Evolutionary conservation across 2,329 filamentous ascomycete species (phyloP).

Genomic region (Diplodia sapinea): DNA sequence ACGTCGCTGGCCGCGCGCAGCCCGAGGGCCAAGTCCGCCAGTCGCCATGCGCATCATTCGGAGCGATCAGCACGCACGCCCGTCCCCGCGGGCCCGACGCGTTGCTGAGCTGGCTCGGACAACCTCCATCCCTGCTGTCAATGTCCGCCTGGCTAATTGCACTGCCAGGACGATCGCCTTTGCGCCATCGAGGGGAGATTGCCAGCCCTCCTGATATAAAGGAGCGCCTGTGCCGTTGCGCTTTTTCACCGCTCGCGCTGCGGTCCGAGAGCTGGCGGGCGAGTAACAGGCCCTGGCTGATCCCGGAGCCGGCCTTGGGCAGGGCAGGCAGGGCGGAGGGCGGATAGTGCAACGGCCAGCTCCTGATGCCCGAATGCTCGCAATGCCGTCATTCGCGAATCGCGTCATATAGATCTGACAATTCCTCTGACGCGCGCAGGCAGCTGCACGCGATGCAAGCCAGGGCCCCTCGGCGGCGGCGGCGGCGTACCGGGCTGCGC

Average conservation of each 20-base stretch:
- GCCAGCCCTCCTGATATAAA: conserved; percentile 28
- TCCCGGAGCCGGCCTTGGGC: neutral
- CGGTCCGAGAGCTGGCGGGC: conserved; percentile 5
- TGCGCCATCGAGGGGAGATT: conserved; percentile 28
- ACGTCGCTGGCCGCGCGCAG: conserved; percentile 26
- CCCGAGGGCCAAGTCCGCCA: conserved; percentile 23
- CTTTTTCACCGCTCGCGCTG: conserved; percentile 29
- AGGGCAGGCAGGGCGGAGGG: neutral
- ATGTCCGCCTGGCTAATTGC: conserved; percentile 22
- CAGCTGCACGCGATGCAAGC: conserved; percentile 28
- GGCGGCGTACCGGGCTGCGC: conserved; percentile 3
- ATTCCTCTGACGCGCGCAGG: conserved; percentile 10
- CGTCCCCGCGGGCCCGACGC: conserved; percentile 24
- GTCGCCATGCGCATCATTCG: conserved; percentile 31
- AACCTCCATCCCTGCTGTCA: neutral
- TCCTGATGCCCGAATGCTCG: conserved; percentile 21
- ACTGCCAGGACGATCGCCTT: conserved; percentile 20
- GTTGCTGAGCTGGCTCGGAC: conserved; percentile 18
- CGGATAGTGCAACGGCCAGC: conserved; percentile 16
- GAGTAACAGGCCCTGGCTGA: conserved; percentile 20
- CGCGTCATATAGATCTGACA: conserved; percentile 22
- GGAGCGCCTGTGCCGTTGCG: conserved; percentile 13
- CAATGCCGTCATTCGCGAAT: conserved; percentile 30
- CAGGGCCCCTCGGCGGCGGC: conserved; percentile 15
- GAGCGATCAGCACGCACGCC: conserved; percentile 27